A percentile compares a stretch with the other conserved stretches of the same genome.
Conservation (phyloP, 2,329 filamentous ascomycete species). For the Stachybotrys chlorohalonatus region DNA sequence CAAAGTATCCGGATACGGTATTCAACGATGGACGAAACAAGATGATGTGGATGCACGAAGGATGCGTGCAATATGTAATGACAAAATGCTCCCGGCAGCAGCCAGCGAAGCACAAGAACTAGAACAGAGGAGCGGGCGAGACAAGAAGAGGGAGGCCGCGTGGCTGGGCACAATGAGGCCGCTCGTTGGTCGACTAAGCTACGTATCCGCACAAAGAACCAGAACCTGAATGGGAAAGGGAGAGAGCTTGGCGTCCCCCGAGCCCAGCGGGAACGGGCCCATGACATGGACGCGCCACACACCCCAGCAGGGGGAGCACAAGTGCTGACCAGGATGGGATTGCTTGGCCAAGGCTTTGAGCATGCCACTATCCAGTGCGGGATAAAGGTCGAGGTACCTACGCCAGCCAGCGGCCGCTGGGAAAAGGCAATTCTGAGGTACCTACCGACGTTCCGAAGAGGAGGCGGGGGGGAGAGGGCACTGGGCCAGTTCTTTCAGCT, state of each 20-base stretch:
- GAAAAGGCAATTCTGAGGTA: neutral
- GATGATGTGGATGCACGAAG: too few relatives aligned
- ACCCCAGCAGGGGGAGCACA: too few relatives aligned
- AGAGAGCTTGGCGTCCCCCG: neutral
- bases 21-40: too few relatives aligned
- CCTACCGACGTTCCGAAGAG: too few relatives aligned
- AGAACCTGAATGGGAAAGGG: neutral
- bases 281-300: neutral
- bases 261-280: neutral
- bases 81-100: neutral
- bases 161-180: neutral
- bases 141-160: neutral
- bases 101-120: neutral
- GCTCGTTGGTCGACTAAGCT: neutral
- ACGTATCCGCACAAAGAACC: neutral
- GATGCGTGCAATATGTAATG: too few relatives aligned
- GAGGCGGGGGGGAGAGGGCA: too few relatives aligned
- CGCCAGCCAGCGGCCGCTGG: too few relatives aligned
- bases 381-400: too few relatives aligned
- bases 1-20: too few relatives aligned
- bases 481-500: neutral
- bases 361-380: too few relatives aligned
- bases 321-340: too few relatives aligned
- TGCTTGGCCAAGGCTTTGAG: neutral
- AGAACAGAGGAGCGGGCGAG: neutral